Base-by-base conservation (phyloP, 768 basidiomycete genomes). In the Mycena galericulata region DNA sequence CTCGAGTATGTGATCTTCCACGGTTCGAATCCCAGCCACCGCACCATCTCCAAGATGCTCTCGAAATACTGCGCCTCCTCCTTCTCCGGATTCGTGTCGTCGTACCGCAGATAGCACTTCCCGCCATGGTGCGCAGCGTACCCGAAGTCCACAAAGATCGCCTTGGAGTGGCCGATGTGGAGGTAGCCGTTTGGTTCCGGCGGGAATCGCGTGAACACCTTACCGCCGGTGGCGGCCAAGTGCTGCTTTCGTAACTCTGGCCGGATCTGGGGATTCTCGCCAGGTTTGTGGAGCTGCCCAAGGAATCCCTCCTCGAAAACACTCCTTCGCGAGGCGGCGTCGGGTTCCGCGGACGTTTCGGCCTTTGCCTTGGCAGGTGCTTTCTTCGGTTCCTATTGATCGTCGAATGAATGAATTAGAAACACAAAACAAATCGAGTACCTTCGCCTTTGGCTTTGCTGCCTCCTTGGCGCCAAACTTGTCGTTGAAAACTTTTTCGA, bases 1-100 rank as follows among this genome's bases (percentile, higher is more conserved):
- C 96, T 98, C 53, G 97, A 98, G 81, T 99, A 99, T 5, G 98
- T 99, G 84, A 99, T 96, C 80, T 95, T 95, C 94, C 94, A 99
- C 4, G 98, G 98, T 78, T 99, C 97, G 75, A 89, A 99, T 1
- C 98, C 98, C 22, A 99, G 86, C 98, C 98, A 99, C 70, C 97
- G 87, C 38, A 99, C 88, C 74, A 92, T 95, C 81, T 98, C 97
- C 75, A 99, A 82, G 63, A 99, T 98, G 67, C 94, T 97, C 78
- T 97, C 97, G 73, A 99, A 99, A 79, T 98, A 99, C 71, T 89
- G 85, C 38, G 89, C 96, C 82, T 99, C 98, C 78, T 99, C 98
- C 65, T 96, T 96, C 81, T 98, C 96, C 0, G 98, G 98, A 79
- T 99, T 99, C 34, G 98, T 99, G 79, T 99, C 98, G 77, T 99